Evolutionary conservation across 2,329 filamentous ascomycete species (phyloP).

Genomic region (Aspergillus novofumigatus): DNA sequence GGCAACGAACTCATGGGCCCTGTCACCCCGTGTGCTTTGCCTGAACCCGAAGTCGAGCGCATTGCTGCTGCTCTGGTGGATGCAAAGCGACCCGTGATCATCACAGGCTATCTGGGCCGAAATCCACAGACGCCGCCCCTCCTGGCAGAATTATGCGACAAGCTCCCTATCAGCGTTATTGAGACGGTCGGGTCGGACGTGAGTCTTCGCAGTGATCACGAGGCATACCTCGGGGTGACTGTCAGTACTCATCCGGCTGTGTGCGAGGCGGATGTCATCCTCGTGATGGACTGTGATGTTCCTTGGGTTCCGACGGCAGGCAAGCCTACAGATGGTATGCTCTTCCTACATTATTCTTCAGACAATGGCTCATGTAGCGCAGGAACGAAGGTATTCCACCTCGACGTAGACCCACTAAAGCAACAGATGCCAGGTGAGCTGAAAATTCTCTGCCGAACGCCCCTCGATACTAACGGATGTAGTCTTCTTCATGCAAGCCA

Average conservation of each 20-base stretch:
- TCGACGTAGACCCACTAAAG: conserved; percentile 61
- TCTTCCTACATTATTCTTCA: background rate
- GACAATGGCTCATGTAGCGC: background rate
- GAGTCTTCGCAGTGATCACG: conserved; percentile 40
- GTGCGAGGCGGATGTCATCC: conserved; percentile 70
- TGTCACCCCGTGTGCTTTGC: conserved; percentile 7
- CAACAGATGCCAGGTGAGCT: conserved; percentile 32
- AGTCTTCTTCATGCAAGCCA: conserved; percentile 45
- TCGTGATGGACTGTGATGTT: conserved; percentile 82
- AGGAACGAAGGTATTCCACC: conserved; percentile 55
- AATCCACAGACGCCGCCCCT: conserved; percentile 38
- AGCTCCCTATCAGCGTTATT: conserved; percentile 44
- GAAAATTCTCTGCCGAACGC: accelerated
- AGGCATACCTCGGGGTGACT: conserved; percentile 62
- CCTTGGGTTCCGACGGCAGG: conserved; percentile 80
- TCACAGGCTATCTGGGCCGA: conserved; percentile 48
- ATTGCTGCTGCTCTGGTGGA: conserved; percentile 39
- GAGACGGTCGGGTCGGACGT: conserved; percentile 48
- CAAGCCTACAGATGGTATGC: conserved; percentile 44
- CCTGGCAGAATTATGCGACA: conserved; percentile 44
- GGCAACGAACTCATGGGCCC: conserved; percentile 11
- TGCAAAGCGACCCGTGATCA: conserved; percentile 45
- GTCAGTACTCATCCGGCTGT: conserved; percentile 71
- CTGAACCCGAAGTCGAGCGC: conserved; percentile 27
- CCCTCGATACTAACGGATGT: background rate